Evolutionary conservation across 768 basidiomycete species (phyloP).

Genomic region (Lentinus tigrinus): DNA sequence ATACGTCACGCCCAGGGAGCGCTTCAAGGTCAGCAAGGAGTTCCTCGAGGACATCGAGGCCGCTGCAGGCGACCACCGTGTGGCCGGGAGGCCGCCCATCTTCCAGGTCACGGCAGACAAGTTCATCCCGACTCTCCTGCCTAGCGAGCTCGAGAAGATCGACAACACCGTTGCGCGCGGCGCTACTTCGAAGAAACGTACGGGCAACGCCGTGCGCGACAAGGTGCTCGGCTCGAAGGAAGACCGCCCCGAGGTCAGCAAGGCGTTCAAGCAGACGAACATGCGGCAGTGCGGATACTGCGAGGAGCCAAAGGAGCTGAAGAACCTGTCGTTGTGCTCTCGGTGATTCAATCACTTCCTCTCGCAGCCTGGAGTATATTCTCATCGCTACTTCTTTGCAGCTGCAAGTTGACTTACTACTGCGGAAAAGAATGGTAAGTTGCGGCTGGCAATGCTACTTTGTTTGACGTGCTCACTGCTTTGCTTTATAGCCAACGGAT

Average conservation of each 20-base stretch:
- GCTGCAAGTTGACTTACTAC: slow-evolving; percentile 25
- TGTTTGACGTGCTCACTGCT: background rate
- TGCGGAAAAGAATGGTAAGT: slow-evolving; percentile 27
- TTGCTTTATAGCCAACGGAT: slow-evolving; percentile 8
- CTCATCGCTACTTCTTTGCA: background rate
- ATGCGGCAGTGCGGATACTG: slow-evolving; percentile 24
- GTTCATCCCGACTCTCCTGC: slow-evolving; percentile 27
- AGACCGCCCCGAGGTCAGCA: slow-evolving; percentile 16
- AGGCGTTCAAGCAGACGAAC: slow-evolving; percentile 20
- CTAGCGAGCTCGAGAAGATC: slow-evolving; percentile 30
- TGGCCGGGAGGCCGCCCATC: slow-evolving; percentile 9
- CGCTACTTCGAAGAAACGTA: slow-evolving; percentile 2
- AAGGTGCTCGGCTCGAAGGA: slow-evolving; percentile 22
- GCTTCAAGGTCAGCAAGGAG: slow-evolving; percentile 9
- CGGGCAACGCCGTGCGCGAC: slow-evolving; percentile 14
- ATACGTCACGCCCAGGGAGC: slow-evolving; percentile 23
- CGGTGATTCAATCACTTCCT: slow-evolving; percentile 3
- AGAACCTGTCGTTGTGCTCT: slow-evolving; percentile 17
- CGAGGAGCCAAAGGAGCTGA: slow-evolving; percentile 7
- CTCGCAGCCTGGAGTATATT: background rate
- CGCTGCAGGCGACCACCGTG: background rate
- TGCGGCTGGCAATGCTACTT: background rate
- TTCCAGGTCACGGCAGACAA: slow-evolving; percentile 24
- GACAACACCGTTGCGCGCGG: slow-evolving; percentile 21
- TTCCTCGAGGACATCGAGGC: slow-evolving; percentile 12